Base-by-base conservation (phyloP, 73 alveolate species). In the Paramecium pentaurelia region DNA sequence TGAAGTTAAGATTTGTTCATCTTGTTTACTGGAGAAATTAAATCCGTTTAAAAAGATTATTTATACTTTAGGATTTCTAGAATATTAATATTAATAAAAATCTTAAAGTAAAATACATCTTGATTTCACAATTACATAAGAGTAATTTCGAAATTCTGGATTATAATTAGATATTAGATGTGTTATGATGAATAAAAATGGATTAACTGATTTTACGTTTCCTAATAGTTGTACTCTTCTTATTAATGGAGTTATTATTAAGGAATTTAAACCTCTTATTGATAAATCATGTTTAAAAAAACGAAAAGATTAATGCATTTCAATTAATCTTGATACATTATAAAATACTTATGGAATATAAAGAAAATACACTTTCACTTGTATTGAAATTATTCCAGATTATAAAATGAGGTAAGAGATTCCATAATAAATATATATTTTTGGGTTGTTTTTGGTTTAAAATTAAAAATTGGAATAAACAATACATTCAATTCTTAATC, bases 201-300 rank as follows among this genome's bases (percentile, higher is more conserved):
- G 91, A 42, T 45, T 80, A 49, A n/a, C 71, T 3, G 91, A 80
- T 45, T 40, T 80, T 6, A 80, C 91, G 3, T 80, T 80, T 80
- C 91, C 91, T 27, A 45, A 80, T 45, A 42, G 49, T 44, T 80
- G 91, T 44, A 45, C 4, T 22, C 16, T 80, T 11, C n/a, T 11
- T 2, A 80, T 80, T 10, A 80, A 80, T 47, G 73, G 58, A 25
- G 58, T 16, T 25, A 14, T 11, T 7, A 18, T 80, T 10, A 44
- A 80, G 51, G 77, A 80, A 45, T 27, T 80, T 5, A 49, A 47
- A 45, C 91, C 91, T 25, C 75, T 80, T 22, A 32, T 45, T 32
- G 91, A 80, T 4, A 80, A 80, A 28, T 80, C 91, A 18, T 80
- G 91, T 14, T 45, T 80, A 49, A 80, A 18, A 47, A 80, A 80